Evolutionary conservation across 106 monocot species (phyloP), one percentile per base, ranked within the genome.

Genomic region (Dactylorhiza incarnata): DNA sequence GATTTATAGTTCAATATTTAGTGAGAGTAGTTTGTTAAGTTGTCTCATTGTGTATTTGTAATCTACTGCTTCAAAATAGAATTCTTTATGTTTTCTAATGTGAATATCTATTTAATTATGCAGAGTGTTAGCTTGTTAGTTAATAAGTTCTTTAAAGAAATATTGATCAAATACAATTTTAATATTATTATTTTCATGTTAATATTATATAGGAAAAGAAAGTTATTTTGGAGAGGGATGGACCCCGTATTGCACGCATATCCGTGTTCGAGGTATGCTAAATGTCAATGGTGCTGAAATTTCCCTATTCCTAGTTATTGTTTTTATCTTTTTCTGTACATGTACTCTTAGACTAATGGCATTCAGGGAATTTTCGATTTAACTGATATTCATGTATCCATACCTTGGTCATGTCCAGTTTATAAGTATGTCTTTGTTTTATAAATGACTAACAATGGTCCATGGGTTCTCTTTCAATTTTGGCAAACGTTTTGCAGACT

Each of bases 241-340:
- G 95, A 71, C 93, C 95, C 77, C 86, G 80, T 47, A 87, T 96
- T 85, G 95, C 93, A 24, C 95, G 86, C 12, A 85, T 96, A 44
- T 96, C 95, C 73, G 93, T 96, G 17, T 89, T 87, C 84, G 95
- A 96, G 72, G 72, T 72, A 72, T 72, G 11, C 45, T 45, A 46
- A 12, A 46, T 24, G 16, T 13, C 69, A 44, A 43, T 46, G 45
- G 17, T 46, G 45, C 10, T 69, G 17, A 69, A 45, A 69, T 17
- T 17, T 69, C 17, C n/a, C 0, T 45, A 17, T 3, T 14, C 45
- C 6, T 7, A 46, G 8, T 6, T 69, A 37, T 46, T 69, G n/a
- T 69, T 69, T 69, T 45, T 65, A 7, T 63, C 9, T 63, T 65
- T 3, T 12, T 6, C 1, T 9, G 25, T 24, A 63, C 10, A 26